These are phyloP conservation scores for Dendrostoma leiphaemia DNA, from an alignment of 2,329 filamentous ascomycete genomes.

Conservation along the genomic window DNA sequence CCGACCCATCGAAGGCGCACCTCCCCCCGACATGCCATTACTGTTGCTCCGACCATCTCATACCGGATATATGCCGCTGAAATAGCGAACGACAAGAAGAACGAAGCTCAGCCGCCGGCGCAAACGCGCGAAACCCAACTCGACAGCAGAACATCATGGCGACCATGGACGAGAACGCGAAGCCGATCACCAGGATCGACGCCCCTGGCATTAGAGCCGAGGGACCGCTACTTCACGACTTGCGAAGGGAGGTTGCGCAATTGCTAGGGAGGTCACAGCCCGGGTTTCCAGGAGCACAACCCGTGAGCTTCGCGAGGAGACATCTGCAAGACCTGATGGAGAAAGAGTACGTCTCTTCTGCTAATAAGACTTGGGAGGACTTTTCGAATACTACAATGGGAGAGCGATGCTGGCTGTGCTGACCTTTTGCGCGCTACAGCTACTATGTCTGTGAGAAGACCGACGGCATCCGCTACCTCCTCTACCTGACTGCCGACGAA, in stretches of 20 bases:
- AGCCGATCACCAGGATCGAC: slow-evolving; percentile 49
- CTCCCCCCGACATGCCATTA: neutral
- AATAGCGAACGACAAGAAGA: neutral
- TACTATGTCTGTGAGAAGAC: slow-evolving; percentile 99
- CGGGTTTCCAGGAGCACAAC: slow-evolving; percentile 86
- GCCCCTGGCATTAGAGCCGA: slow-evolving; percentile 66
- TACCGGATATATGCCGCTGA: slow-evolving; percentile 1
- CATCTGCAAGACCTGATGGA: slow-evolving; percentile 80
- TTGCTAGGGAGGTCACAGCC: slow-evolving; percentile 69
- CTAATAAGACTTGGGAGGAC: no score
- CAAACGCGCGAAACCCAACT: neutral
- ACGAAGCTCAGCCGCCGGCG: neutral
- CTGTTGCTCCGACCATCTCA: neutral
- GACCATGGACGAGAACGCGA: slow-evolving; percentile 22
- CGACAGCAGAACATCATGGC: neutral
- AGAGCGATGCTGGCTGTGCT: neutral
- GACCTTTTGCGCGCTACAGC: slow-evolving; percentile 35
- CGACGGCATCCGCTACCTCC: slow-evolving; percentile 91
- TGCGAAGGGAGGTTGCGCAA: slow-evolving; percentile 71
- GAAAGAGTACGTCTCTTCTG: slow-evolving; percentile 68
- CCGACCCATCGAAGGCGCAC: neutral
- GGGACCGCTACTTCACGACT: slow-evolving; percentile 54
- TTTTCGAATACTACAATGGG: no score
- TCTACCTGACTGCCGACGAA: slow-evolving; percentile 76
- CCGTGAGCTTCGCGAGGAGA: slow-evolving; percentile 81